Evolutionary conservation across 1,284 basidiomycete species (phyloP).

Genomic region (Ustilago hordei): DNA sequence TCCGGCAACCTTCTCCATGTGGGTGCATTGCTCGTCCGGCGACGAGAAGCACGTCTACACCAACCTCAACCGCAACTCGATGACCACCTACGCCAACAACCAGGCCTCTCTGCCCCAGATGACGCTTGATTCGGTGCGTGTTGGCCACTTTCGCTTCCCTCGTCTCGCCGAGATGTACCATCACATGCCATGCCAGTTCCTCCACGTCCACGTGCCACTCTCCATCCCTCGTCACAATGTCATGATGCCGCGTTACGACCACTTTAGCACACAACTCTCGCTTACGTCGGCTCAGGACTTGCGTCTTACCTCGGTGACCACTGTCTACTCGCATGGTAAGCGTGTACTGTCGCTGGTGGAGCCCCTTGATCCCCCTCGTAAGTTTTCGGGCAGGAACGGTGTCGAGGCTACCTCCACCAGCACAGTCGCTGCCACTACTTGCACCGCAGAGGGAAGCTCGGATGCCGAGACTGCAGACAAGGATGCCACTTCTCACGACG

Average conservation of each 20-base stretch:
- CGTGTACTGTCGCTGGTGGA: conserved; percentile 67
- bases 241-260: conserved; percentile 58
- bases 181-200: conserved; percentile 70
- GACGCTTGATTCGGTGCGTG: conserved; percentile 54
- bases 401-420: conserved; percentile 29
- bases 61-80: conserved; percentile 59
- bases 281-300: conserved; percentile 61
- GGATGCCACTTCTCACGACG: conserved; percentile 10
- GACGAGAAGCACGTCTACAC: conserved; percentile 67
- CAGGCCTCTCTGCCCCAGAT: conserved; percentile 56
- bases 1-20: conserved; percentile 68
- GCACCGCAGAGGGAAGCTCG: conserved; percentile 7
- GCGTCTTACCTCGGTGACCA: conserved; percentile 66
- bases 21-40: conserved; percentile 60
- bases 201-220: conserved; percentile 70
- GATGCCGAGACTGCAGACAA: conserved; percentile 11
- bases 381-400: conserved; percentile 56
- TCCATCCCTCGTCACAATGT: conserved; percentile 67
- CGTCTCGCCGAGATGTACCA: conserved; percentile 68
- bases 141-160: conserved; percentile 66
- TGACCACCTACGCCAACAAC: conserved; percentile 56
- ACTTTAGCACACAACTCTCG: conserved; percentile 65
- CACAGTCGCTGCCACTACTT: conserved; percentile 11
- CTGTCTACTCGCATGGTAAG: conserved; percentile 70
- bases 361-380: conserved; percentile 62